Conservation (phyloP, 768 basidiomycete species). For the Hirschioporus abietinus region DNA sequence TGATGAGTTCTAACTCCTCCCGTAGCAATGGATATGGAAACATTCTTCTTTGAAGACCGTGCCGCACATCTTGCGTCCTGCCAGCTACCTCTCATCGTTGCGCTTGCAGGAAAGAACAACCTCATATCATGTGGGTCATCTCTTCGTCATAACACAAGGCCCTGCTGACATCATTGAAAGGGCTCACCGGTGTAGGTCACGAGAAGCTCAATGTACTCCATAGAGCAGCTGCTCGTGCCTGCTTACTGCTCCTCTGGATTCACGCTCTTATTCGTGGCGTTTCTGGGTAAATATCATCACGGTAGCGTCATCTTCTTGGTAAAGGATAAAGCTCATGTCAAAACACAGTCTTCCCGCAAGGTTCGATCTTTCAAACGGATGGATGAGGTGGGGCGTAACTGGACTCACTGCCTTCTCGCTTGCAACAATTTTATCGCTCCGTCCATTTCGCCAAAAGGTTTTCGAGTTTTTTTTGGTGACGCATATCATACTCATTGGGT, state of each 20-base stretch:
- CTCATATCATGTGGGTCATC: conserved; percentile 40
- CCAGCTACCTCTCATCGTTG: conserved; percentile 48
- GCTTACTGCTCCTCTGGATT: conserved; percentile 39
- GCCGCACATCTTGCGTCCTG: conserved; percentile 39
- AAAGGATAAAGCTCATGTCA: neutral
- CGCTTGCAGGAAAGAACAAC: conserved; percentile 54
- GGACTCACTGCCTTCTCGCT: conserved; percentile 29
- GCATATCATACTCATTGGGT: conserved; percentile 24
- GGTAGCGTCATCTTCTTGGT: neutral
- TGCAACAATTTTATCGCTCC: conserved; percentile 32
- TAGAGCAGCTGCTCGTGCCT: conserved; percentile 37
- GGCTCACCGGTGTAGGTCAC: conserved; percentile 47
- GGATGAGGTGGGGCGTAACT: conserved; percentile 28
- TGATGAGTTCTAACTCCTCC: neutral
- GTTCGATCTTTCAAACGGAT: conserved; percentile 31
- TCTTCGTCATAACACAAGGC: neutral
- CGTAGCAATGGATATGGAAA: conserved; percentile 17
- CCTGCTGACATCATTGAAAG: conserved; percentile 19
- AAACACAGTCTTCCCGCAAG: conserved; percentile 27
- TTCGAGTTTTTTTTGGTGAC: conserved; percentile 37
- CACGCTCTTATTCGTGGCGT: conserved; percentile 30
- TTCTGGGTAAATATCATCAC: conserved; percentile 13
- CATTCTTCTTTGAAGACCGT: conserved; percentile 25
- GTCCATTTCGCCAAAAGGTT: conserved; percentile 32
- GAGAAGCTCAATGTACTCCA: conserved; percentile 48